Evolutionary conservation across 2,329 filamentous ascomycete species (phyloP).

Genomic region (Neocatenulostroma microsporum): DNA sequence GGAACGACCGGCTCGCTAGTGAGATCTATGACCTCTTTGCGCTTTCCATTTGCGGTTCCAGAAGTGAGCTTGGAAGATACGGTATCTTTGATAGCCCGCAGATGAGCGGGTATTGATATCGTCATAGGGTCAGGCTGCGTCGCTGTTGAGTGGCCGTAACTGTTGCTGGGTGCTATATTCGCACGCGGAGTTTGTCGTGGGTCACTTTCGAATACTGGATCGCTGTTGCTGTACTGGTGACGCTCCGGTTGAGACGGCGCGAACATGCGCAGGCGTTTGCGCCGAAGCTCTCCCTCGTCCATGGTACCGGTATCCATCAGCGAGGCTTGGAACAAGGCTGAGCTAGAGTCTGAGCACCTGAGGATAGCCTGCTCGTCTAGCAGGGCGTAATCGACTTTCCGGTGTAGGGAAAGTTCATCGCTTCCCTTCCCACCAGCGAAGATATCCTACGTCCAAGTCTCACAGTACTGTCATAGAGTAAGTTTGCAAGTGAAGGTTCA

Average conservation of each 20-base stretch:
- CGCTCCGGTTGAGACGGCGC: not conserved
- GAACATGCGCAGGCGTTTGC: conserved; percentile 1
- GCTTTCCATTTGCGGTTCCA: not conserved
- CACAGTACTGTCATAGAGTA: no score
- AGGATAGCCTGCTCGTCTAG: no score
- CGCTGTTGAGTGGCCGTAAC: not conserved
- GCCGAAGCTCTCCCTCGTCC: conserved; percentile 1
- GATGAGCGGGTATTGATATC: not conserved
- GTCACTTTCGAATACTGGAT: no score
- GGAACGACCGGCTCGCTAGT: not conserved
- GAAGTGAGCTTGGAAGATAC: not conserved
- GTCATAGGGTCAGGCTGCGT: not conserved
- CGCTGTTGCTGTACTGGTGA: no score
- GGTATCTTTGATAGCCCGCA: not conserved
- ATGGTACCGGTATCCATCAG: not conserved
- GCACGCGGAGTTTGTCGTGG: no score
- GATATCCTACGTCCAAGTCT: no score
- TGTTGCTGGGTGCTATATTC: not conserved
- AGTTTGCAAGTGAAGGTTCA: no score
- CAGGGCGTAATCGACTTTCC: no score
- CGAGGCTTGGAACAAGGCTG: not conserved
- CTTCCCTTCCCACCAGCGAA: no score
- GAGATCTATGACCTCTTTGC: not conserved
- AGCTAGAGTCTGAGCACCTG: not conserved
- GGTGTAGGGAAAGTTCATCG: no score